Conservation (phyloP, 768 basidiomycete genomes). For the Podaxis sp. region DNA sequence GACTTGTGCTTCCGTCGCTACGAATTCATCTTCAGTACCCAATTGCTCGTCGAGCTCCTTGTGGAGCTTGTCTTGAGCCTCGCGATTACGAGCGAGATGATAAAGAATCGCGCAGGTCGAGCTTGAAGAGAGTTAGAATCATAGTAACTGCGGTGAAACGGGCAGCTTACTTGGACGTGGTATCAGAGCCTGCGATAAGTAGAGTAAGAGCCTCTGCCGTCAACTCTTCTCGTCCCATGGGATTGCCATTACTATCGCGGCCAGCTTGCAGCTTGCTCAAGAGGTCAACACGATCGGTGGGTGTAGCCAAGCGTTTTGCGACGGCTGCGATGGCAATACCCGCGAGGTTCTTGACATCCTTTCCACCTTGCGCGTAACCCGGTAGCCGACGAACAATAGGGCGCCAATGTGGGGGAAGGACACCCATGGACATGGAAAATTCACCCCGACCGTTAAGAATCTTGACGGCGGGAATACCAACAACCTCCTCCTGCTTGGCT, state of each 20-base stretch:
- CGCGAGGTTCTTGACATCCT: constrained; percentile 70
- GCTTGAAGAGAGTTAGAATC: constrained; percentile 37
- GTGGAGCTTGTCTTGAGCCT: constrained; percentile 69
- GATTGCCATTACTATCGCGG: constrained; percentile 76
- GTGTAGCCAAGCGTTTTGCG: constrained; percentile 66
- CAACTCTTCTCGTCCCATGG: constrained; percentile 78
- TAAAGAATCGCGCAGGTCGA: constrained; percentile 90
- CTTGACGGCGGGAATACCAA: constrained; percentile 74
- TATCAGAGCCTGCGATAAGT: constrained; percentile 88
- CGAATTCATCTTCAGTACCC: constrained; percentile 55
- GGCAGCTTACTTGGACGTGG: constrained; percentile 79
- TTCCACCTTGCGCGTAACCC: constrained; percentile 71
- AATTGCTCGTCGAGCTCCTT: constrained; percentile 70
- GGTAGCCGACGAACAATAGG: constrained; percentile 65
- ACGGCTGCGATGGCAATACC: constrained; percentile 82
- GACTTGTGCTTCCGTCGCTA: constrained; percentile 63
- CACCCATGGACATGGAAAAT: constrained; percentile 82
- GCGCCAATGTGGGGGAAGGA: constrained; percentile 69
- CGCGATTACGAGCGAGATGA: constrained; percentile 70
- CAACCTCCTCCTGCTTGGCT: constrained; percentile 39
- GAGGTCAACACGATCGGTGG: constrained; percentile 76
- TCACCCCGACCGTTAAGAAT: constrained; percentile 90
- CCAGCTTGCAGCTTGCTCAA: constrained; percentile 78
- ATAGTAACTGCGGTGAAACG: background rate
- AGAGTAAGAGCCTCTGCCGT: constrained; percentile 88